Percentiles rank a stretch among this genome's conserved stretches.
These are phyloP conservation scores for Globisporangium camurandrum DNA, from an alignment of 352 stramenopile genomes.

Conservation along the genomic window DNA sequence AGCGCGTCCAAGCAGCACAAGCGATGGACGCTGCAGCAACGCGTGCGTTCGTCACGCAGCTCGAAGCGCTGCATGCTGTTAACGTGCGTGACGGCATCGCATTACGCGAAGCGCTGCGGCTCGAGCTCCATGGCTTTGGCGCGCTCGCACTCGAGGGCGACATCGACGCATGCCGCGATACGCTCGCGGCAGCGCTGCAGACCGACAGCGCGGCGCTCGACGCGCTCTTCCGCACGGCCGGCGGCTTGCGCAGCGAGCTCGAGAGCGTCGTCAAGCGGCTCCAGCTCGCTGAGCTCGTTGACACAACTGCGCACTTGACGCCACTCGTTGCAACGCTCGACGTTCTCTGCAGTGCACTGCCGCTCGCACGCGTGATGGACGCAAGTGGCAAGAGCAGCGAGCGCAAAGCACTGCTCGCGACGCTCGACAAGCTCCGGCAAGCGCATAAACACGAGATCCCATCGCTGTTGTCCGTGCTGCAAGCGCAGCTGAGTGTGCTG, in stretches of 20 bases:
- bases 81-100: conserved; percentile 26
- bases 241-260: conserved; percentile 72
- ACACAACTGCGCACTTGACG: conserved; percentile 45
- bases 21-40: conserved; percentile 62
- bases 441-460: conserved; percentile 68
- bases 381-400: conserved; percentile 70
- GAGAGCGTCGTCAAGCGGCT: conserved; percentile 58
- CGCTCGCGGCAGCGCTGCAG: conserved; percentile 28
- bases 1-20: conserved; percentile 39
- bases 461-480: conserved; percentile 47
- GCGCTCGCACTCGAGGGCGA: conserved; percentile 49
- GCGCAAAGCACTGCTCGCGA: conserved; percentile 57
- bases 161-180: conserved; percentile 22
- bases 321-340: conserved; percentile 25
- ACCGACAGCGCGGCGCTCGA: conserved; percentile 48
- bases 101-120: conserved; percentile 37
- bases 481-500: conserved; percentile 51
- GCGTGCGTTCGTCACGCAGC: conserved; percentile 40
- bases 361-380: conserved; percentile 61
- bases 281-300: conserved; percentile 68
- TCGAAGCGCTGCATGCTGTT: conserved; percentile 30
- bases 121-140: conserved; percentile 59
- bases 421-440: conserved; percentile 80
- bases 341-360: conserved; percentile 54
- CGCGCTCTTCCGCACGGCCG: conserved; percentile 77